Percentiles rank a stretch among this genome's conserved stretches.
These are phyloP conservation scores for Oehlia diaphana DNA, from an alignment of 192 early-diverging fungal species.

Conservation along the genomic window DNA sequence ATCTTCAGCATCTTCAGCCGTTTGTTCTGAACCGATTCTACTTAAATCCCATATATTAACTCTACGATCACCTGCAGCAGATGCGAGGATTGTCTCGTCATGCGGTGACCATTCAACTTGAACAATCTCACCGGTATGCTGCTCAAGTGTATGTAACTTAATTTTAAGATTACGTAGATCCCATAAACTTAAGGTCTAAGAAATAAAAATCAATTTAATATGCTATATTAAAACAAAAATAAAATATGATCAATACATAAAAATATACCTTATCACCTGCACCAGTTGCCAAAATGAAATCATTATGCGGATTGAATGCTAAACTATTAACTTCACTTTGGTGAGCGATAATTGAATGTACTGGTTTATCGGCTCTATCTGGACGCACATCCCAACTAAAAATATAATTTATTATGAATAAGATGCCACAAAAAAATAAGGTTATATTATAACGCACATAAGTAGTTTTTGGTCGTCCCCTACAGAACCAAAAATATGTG, in stretches of 20 bases:
- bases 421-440: background rate
- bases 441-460: conserved; percentile 57
- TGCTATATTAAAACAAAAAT: too few species aligned
- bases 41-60: conserved; percentile 95
- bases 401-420: background rate
- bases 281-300: conserved; percentile 89
- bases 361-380: conserved; percentile 58
- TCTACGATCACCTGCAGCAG: conserved; percentile 86
- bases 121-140: conserved; percentile 88
- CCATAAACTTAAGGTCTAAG: conserved; percentile 87
- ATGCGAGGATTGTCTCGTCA: conserved; percentile 88
- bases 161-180: conserved; percentile 90
- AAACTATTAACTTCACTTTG: conserved; percentile 92
- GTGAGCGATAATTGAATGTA: conserved; percentile 80
- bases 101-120: conserved; percentile 94
- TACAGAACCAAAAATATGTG: conserved; percentile 92
- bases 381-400: conserved; percentile 92
- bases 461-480: conserved; percentile 93
- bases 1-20: conserved; percentile 94
- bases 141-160: conserved; percentile 84
- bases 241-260: background rate
- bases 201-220: conserved; percentile 5
- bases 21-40: conserved; percentile 93
- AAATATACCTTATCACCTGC: conserved; percentile 79
- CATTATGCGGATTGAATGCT: conserved; percentile 88